Conservation (phyloP, 441 rosid genomes). For the Populus trichocarpa region DNA sequence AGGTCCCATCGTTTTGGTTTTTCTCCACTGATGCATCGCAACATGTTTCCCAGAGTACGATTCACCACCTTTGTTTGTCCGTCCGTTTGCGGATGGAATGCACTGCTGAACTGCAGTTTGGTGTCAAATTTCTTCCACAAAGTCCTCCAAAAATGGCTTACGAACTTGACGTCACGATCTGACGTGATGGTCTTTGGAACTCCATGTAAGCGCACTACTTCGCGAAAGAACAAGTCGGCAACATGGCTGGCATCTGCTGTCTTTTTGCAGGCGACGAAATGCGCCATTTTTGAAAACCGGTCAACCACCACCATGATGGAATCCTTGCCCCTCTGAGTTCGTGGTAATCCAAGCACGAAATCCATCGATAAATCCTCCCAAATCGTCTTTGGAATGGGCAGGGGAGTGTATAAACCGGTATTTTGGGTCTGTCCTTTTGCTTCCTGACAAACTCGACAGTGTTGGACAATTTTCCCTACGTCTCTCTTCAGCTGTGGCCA, state of each 20-base stretch:
- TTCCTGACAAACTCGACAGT: neutral
- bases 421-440: neutral
- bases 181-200: neutral
- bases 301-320: conserved; percentile 14
- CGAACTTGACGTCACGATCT: neutral
- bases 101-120: no score
- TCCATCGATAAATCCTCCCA: no score
- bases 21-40: neutral
- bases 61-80: neutral
- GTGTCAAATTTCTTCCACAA: no score
- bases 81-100: no score
- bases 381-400: no score
- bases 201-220: conserved; percentile 8
- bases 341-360: no score
- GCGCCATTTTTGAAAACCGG: conserved; percentile 11
- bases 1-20: neutral
- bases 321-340: neutral
- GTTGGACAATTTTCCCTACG: neutral
- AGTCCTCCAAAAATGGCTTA: no score
- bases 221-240: neutral
- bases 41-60: neutral
- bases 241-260: neutral
- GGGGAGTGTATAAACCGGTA: neutral
- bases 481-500: neutral
- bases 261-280: conserved; percentile 4